phyloP scores from a whole-genome alignment of 2,329 filamentous ascomycete genomes.

The Thielaviopsis euricoi region DNA sequence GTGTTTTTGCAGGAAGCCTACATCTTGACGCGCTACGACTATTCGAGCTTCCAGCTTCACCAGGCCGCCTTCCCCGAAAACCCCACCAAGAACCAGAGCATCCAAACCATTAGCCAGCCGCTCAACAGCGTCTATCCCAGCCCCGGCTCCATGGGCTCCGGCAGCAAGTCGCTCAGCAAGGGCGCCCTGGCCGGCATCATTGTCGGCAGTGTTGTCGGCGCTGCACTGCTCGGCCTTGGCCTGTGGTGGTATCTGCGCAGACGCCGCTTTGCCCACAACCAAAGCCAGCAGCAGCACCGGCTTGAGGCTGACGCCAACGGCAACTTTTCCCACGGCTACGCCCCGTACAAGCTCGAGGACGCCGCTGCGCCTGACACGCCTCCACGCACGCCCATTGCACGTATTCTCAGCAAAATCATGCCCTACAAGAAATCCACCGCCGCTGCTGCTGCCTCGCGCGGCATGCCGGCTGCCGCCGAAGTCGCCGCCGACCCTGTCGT shows the following conservation, averaged over 20 bases:
- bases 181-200: slow-evolving; percentile 29
- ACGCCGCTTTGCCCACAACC: slow-evolving; percentile 8
- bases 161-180: slow-evolving; percentile 20
- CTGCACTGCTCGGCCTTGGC: slow-evolving; percentile 19
- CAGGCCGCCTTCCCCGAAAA: slow-evolving; percentile 36
- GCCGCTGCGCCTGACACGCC: slow-evolving; percentile 15
- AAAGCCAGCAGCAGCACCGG: slow-evolving; percentile 13
- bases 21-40: slow-evolving; percentile 39
- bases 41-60: slow-evolving; percentile 34
- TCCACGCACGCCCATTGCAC: slow-evolving; percentile 21
- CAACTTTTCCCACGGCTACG: too few species aligned
- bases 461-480: neutral
- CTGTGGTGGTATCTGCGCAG: slow-evolving; percentile 21
- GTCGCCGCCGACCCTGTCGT: slow-evolving; percentile 2
- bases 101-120: slow-evolving; percentile 21
- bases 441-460: too few species aligned
- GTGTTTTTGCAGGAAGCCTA: slow-evolving; percentile 56
- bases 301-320: slow-evolving; percentile 14
- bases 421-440: slow-evolving; percentile 20
- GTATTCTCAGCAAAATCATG: slow-evolving; percentile 28
- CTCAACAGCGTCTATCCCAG: slow-evolving; percentile 31
- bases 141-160: slow-evolving; percentile 15
- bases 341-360: slow-evolving; percentile 13
- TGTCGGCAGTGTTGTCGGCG: slow-evolving; percentile 24
- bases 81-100: slow-evolving; percentile 23